These are phyloP conservation scores for Cyclocybe aegerita DNA, from an alignment of 768 basidiomycete species.

Conservation along the genomic window DNA sequence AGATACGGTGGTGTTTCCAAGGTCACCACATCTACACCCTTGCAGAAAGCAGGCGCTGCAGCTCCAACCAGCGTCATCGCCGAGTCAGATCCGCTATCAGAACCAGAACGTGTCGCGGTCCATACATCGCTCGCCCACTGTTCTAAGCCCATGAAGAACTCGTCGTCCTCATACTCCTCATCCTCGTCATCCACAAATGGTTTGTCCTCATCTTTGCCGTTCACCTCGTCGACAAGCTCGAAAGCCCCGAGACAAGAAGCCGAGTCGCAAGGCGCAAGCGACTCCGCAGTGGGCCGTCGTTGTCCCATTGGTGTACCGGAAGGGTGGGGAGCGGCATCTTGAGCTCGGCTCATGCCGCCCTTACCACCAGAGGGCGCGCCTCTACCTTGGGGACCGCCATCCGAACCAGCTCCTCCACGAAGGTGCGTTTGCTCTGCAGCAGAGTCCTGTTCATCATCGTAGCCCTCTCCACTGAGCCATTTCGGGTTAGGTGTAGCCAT, in stretches of 20 bases:
- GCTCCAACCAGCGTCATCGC: neutral
- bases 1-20: neutral
- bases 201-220: neutral
- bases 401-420: neutral
- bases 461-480: neutral
- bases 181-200: conserved; percentile 1
- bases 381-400: neutral
- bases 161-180: neutral
- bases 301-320: neutral
- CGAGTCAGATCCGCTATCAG: neutral
- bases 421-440: neutral
- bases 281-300: neutral
- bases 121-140: conserved; percentile 1
- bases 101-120: neutral
- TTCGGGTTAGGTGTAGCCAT: neutral
- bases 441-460: neutral
- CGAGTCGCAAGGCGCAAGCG: neutral
- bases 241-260: conserved; percentile 1
- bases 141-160: neutral
- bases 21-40: neutral
- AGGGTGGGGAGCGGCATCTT: neutral
- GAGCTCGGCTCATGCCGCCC: neutral
- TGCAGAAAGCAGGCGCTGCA: neutral
- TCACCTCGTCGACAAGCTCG: neutral
- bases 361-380: neutral